phyloP scores from a whole-genome alignment of 1,139 yeast species.

The Hansenula sp. region DNA sequence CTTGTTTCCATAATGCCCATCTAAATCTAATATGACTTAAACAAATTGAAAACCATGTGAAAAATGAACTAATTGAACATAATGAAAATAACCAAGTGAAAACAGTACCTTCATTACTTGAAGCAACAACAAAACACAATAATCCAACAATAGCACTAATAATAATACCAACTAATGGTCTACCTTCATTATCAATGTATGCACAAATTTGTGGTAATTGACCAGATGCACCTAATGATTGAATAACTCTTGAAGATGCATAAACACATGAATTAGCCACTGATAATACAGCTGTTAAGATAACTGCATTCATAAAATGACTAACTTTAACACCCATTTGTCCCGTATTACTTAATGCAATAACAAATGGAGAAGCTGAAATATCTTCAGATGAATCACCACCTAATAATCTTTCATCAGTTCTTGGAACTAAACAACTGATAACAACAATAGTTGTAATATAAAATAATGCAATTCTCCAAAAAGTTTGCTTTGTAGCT shows the following conservation, averaged over 20 bases:
- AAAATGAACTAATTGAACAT: slow-evolving; percentile 64
- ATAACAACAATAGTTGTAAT: slow-evolving; percentile 56
- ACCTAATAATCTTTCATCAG: slow-evolving; percentile 39
- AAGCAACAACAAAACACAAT: slow-evolving; percentile 61
- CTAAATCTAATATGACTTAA: slow-evolving; percentile 63
- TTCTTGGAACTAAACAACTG: slow-evolving; percentile 53
- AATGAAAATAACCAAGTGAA: slow-evolving; percentile 66
- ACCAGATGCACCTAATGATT: slow-evolving; percentile 54
- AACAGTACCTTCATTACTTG: slow-evolving; percentile 49
- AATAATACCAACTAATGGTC: slow-evolving; percentile 50
- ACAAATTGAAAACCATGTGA: slow-evolving; percentile 67
- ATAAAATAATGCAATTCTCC: slow-evolving; percentile 69
- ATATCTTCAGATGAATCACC: slow-evolving; percentile 36
- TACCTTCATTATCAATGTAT: slow-evolving; percentile 51
- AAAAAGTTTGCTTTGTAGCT: slow-evolving; percentile 64
- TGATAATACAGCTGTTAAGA: slow-evolving; percentile 52
- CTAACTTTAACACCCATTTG: slow-evolving; percentile 41
- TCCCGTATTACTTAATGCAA: slow-evolving; percentile 42
- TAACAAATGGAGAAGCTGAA: slow-evolving; percentile 53
- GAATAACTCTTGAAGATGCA: slow-evolving; percentile 57
- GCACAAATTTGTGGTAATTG: slow-evolving; percentile 58
- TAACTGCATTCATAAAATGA: slow-evolving; percentile 50
- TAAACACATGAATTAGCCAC: slow-evolving; percentile 62
- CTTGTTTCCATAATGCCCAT: slow-evolving; percentile 51
- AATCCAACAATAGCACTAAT: slow-evolving; percentile 52